Evolutionary conservation across 495 filamentous ascomycete genomes (phyloP).

Genomic region (Neurospora sp.): DNA sequence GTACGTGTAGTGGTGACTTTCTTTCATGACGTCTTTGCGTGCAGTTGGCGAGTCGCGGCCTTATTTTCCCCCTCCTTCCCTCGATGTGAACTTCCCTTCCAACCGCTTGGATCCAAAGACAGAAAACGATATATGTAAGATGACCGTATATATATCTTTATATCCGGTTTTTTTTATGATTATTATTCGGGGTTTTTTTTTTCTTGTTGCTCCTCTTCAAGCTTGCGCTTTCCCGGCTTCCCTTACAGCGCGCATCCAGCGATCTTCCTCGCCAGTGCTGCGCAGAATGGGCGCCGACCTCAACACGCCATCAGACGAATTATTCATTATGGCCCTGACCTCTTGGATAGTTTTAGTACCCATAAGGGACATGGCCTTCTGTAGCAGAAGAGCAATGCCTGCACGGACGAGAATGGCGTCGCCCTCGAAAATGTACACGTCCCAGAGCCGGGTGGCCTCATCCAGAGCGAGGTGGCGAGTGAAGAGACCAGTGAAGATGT

Average conservation of each 20-base stretch:
- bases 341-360: conserved; percentile 23
- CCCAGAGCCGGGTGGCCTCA: conserved; percentile 72
- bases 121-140: background rate
- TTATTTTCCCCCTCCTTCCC: background rate
- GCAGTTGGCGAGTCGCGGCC: background rate
- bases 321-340: conserved; percentile 20
- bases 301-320: background rate
- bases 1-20: background rate
- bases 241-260: conserved; percentile 25
- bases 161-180: background rate
- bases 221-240: conserved; percentile 21
- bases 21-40: conserved; percentile 5
- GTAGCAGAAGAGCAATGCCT: conserved; percentile 58
- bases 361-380: conserved; percentile 31
- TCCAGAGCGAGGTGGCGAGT: conserved; percentile 54
- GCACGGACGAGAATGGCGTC: conserved; percentile 72
- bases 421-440: conserved; percentile 90
- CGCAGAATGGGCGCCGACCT: conserved; percentile 7
- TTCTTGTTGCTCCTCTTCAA: background rate
- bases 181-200: background rate
- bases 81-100: background rate
- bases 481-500: conserved; percentile 44
- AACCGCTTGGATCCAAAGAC: background rate
- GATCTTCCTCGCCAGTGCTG: conserved; percentile 23
- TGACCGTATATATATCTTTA: background rate